Evolutionary conservation across 2,329 filamentous ascomycete genomes (phyloP).

Genomic region (Cercospora sojina): DNA sequence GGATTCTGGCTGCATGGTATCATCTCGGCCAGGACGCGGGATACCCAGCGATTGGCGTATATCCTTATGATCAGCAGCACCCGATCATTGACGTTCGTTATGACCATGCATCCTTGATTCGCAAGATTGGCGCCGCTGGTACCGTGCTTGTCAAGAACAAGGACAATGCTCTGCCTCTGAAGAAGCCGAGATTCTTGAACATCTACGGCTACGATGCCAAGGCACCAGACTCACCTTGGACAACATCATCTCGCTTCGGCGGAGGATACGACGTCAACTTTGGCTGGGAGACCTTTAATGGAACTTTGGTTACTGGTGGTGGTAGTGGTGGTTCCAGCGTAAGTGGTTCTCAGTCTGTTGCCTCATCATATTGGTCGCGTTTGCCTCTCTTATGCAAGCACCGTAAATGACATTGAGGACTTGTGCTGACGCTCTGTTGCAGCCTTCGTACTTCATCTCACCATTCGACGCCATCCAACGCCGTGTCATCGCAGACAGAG

Average conservation of each 20-base stretch:
- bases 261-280: conserved; percentile 44
- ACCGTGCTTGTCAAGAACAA: conserved; percentile 65
- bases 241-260: conserved; percentile 40
- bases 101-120: conserved; percentile 46
- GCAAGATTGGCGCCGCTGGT: conserved; percentile 53
- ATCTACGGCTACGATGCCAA: conserved; percentile 44
- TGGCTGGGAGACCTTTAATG: conserved; percentile 33
- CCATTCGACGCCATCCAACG: conserved; percentile 30
- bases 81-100: conserved; percentile 60
- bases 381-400: too few relatives aligned
- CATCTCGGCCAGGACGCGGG: conserved; percentile 56
- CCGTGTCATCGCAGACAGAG: conserved; percentile 25
- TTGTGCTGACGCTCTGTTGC: conserved; percentile 14
- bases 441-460: conserved; percentile 24
- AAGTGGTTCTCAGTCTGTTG: background rate
- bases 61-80: conserved; percentile 24
- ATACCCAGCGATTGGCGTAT: conserved; percentile 25
- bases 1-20: conserved; percentile 54
- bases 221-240: conserved; percentile 36
- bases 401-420: background rate
- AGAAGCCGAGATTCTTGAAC: conserved; percentile 43
- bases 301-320: conserved; percentile 25
- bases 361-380: background rate
- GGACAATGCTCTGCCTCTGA: conserved; percentile 54
- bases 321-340: conserved; percentile 8